A percentile compares a stretch with the other conserved stretches of the same genome.
phyloP scores from a whole-genome alignment of 1,284 basidiomycete genomes.

The Phylloboletellus chloephorus region DNA sequence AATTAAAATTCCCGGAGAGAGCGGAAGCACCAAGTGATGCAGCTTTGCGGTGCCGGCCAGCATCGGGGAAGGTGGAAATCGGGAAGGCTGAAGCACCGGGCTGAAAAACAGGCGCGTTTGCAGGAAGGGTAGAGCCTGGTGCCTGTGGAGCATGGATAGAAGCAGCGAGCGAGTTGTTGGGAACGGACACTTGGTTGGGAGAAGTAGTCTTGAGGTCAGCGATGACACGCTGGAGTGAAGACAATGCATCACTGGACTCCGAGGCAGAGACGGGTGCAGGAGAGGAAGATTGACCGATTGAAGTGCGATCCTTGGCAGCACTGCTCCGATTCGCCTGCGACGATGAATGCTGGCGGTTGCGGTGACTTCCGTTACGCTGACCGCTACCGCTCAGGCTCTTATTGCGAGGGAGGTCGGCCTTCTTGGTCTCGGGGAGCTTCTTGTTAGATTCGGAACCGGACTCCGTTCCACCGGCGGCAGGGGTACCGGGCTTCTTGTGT shows the following conservation, averaged over 20 bases:
- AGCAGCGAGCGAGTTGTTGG: conserved; percentile 38
- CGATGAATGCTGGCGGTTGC: conserved; percentile 51
- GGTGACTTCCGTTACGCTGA: conserved; percentile 41
- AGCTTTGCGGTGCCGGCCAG: conserved; percentile 72
- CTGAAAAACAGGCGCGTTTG: conserved; percentile 66
- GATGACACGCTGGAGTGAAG: conserved; percentile 77
- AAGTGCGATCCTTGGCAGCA: conserved; percentile 41
- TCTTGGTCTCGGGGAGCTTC: conserved; percentile 54
- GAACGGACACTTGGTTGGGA: conserved; percentile 38
- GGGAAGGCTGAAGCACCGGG: conserved; percentile 58
- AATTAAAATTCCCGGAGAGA: conserved; percentile 56
- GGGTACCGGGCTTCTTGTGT: conserved; percentile 48
- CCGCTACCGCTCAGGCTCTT: conserved; percentile 48
- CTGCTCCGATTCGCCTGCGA: conserved; percentile 47
- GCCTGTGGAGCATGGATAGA: conserved; percentile 43
- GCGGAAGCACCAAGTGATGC: conserved; percentile 60
- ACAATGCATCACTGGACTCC: conserved; percentile 69
- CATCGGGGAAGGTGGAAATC: conserved; percentile 43
- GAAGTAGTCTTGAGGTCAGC: conserved; percentile 75
- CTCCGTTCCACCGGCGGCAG: conserved; percentile 43
- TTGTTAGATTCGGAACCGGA: conserved; percentile 64
- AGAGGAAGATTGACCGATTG: conserved; percentile 44
- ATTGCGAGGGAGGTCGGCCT: conserved; percentile 48
- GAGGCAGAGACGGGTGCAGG: conserved; percentile 35
- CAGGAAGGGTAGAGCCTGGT: conserved; percentile 47